phyloP scores from a whole-genome alignment of 768 basidiomycete species.

The Agrocybe pediades region DNA sequence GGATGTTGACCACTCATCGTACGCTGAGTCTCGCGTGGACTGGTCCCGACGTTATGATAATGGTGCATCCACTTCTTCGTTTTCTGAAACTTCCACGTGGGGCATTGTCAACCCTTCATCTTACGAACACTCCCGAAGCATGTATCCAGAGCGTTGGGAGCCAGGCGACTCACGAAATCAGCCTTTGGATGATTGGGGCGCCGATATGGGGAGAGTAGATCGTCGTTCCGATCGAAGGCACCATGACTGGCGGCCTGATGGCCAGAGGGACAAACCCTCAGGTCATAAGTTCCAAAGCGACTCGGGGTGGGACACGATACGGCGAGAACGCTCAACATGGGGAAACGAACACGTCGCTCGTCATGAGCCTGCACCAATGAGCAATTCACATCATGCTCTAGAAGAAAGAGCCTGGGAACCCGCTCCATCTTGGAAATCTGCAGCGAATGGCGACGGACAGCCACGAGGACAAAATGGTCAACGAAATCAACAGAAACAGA shows the following conservation, averaged over 20 bases:
- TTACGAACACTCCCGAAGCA: constrained; percentile 40
- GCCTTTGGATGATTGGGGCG: constrained; percentile 37
- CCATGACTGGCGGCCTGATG: constrained; percentile 38
- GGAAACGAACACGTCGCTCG: constrained; percentile 17
- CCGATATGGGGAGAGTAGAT: constrained; percentile 25
- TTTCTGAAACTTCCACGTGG: constrained; percentile 49
- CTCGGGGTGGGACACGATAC: constrained; percentile 56
- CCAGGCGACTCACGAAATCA: constrained; percentile 23
- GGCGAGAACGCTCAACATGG: constrained; percentile 46
- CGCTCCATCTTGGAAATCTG: constrained; percentile 65
- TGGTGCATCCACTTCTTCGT: constrained; percentile 40
- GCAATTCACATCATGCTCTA: constrained; percentile 26
- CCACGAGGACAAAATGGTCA: constrained; percentile 39
- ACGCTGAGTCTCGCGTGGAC: constrained; percentile 43
- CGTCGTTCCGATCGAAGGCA: constrained; percentile 32
- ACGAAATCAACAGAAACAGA: constrained; percentile 32
- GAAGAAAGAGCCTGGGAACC: constrained; percentile 76
- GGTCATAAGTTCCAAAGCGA: constrained; percentile 42
- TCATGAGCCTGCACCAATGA: constrained; percentile 29
- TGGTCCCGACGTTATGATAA: constrained; percentile 54
- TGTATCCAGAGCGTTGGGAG: constrained; percentile 35
- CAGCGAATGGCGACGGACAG: constrained; percentile 32
- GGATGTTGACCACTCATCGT: constrained; percentile 41
- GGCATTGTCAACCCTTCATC: constrained; percentile 30
- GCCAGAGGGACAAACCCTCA: constrained; percentile 39